A percentile compares a stretch with the other conserved stretches of the same genome.
Evolutionary conservation across 2,329 filamentous ascomycete genomes (phyloP).

Genomic region (Zasmidium cellare): DNA sequence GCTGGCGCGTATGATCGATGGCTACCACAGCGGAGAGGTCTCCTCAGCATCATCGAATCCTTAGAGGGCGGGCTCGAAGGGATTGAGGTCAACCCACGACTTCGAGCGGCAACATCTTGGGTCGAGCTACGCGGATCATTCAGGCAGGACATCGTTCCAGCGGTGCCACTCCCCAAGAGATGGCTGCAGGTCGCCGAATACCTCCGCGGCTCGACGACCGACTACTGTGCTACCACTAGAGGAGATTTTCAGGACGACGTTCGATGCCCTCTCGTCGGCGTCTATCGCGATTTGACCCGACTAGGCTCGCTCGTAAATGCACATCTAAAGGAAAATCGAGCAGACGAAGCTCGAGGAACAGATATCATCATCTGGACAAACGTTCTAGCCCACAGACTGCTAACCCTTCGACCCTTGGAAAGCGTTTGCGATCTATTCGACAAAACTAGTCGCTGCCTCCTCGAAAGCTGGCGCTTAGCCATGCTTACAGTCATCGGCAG

Average conservation of each 20-base stretch:
- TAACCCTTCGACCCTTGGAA: background rate
- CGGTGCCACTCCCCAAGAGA: background rate
- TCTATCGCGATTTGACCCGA: background rate
- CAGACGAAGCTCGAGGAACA: background rate
- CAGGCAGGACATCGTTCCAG: background rate
- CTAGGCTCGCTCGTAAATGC: background rate
- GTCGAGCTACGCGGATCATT: background rate
- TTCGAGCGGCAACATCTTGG: background rate
- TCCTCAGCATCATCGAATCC: conserved; percentile 3
- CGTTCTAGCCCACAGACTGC: background rate
- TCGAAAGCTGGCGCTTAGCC: background rate
- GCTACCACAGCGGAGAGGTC: conserved; percentile 8
- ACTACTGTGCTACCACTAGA: background rate
- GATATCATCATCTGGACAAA: background rate
- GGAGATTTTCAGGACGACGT: background rate
- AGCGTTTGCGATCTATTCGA: background rate
- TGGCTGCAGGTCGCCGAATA: background rate
- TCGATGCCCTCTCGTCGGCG: background rate
- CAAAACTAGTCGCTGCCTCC: background rate
- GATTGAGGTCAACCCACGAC: background rate
- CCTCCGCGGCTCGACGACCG: background rate
- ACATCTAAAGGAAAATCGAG: background rate
- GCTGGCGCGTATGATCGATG: conserved; percentile 4
- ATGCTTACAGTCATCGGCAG: background rate
- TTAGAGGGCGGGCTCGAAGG: background rate